Base-by-base conservation (phyloP, 805 yeast genomes). In the Spathaspora sp. region DNA sequence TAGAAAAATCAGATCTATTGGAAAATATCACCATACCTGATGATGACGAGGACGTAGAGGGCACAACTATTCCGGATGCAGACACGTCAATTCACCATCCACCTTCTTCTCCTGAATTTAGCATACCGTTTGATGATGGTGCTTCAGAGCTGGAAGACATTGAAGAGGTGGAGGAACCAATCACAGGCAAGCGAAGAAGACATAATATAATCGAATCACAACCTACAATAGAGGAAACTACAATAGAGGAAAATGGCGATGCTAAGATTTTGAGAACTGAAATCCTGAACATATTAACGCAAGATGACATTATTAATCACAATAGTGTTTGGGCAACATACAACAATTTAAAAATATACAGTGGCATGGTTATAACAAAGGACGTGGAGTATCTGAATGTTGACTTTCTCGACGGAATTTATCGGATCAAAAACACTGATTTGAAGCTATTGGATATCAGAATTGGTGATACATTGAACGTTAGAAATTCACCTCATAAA, bases 281-380 rank as follows among this genome's bases (percentile, higher is more conserved):
- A 45, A 19, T 14, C 35, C 56, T 48, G 55, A 50, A 49, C 2
- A 38, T 43, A 1, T 45, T 60, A 5, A 51, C 48, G 12, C 57
- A 54, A 19, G 16, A n/a, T 1, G 51, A 57, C 19, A 57, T 69
- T 20, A 17, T 28, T 7, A 52, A 57, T 35, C 49, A 49, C 0
- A 54, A 55, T 6, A 73, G 80, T 44, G 84, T 83, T 1, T 83
- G 86, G 86, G 82, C 80, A 11, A 70, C 73, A 14, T 76, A 74
- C 55, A 16, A 42, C 26, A 72, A 75, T 51, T 68, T 78, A 42
- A 76, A 74, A 45, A 72, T 72, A 62, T 81, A 77, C 55, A 80
- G 87, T 0, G 89, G 85, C 0, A 58, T 62, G 2, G 60, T 81
- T 1, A 46, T 67, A 5, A 54, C 56, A 1, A 59, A 61, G 12